Percentiles rank a stretch among this genome's conserved stretches.
Conservation (phyloP, 2,329 filamentous ascomycete species). For the Pseudogymnoascus verrucosus region DNA sequence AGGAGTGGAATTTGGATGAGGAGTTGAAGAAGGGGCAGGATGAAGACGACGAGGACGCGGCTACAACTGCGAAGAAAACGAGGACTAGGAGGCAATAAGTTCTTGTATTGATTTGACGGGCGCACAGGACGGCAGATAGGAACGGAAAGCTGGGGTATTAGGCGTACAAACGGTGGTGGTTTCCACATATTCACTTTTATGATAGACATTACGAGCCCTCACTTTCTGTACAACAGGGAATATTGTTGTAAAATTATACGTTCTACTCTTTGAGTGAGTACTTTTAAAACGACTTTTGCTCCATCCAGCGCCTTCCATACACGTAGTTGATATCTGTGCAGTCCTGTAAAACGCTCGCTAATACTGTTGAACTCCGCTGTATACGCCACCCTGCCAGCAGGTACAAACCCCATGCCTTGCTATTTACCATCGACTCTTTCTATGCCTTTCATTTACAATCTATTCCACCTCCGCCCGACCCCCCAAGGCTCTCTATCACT, state of each 20-base stretch:
- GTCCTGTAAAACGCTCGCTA: slow-evolving; percentile 8
- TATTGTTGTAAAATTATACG: not conserved
- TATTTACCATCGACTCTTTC: not conserved
- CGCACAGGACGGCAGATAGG: not conserved
- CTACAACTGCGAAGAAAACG: slow-evolving; percentile 41
- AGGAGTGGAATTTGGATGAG: slow-evolving; percentile 68
- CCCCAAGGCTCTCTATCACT: not conserved
- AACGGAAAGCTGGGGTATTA: not conserved
- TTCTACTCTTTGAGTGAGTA: slow-evolving; percentile 3
- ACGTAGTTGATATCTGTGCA: slow-evolving; percentile 11
- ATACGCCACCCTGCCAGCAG: slow-evolving; percentile 5
- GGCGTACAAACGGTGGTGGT: slow-evolving; percentile 1
- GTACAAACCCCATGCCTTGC: not conserved
- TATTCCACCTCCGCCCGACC: not conserved
- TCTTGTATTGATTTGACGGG: not conserved
- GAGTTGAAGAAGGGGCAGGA: slow-evolving; percentile 76
- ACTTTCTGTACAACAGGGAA: slow-evolving; percentile 2
- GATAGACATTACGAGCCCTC: not conserved
- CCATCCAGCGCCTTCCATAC: slow-evolving; percentile 9
- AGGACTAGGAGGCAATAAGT: slow-evolving; percentile 32
- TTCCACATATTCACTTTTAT: not conserved
- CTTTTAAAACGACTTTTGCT: slow-evolving; percentile 8
- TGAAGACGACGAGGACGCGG: slow-evolving; percentile 68
- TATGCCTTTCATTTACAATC: not conserved
- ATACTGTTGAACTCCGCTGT: slow-evolving; percentile 7